phyloP scores from a whole-genome alignment of 345 rosid genomes.

The Physaria fendleri region DNA sequence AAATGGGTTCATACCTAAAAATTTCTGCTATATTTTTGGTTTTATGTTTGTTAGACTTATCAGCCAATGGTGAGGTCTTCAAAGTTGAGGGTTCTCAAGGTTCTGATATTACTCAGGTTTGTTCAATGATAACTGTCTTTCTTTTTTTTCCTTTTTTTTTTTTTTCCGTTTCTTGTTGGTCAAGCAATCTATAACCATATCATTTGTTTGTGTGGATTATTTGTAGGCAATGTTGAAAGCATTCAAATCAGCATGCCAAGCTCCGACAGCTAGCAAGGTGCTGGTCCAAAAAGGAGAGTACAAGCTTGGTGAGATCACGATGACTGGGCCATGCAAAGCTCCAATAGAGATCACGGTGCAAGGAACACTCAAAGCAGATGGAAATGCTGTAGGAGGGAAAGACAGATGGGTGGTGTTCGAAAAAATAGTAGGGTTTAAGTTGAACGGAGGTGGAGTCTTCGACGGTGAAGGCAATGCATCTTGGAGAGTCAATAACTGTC shows the following conservation, averaged over 20 bases:
- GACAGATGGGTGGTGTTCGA: constrained; percentile 26
- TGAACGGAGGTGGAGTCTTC: constrained; percentile 28
- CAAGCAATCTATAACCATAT: background rate
- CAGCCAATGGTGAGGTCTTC: constrained; percentile 28
- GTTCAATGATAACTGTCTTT: too few species aligned
- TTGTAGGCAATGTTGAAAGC: constrained; percentile 18
- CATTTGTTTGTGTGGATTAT: background rate
- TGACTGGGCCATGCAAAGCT: constrained; percentile 30
- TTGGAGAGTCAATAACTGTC: constrained; percentile 30
- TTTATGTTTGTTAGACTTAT: constrained; percentile 15
- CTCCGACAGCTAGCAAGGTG: constrained; percentile 9
- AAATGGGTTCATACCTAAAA: constrained; percentile 15
- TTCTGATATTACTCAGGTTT: constrained; percentile 27
- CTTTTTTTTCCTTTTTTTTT: too few species aligned
- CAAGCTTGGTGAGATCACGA: constrained; percentile 12
- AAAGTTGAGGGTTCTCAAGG: background rate
- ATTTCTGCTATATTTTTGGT: background rate
- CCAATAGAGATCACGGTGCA: constrained; percentile 13
- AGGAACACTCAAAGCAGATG: constrained; percentile 22
- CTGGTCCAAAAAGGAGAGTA: constrained; percentile 27
- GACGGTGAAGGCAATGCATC: constrained; percentile 33
- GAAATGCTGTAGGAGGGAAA: background rate
- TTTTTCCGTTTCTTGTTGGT: background rate
- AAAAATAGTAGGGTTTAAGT: constrained; percentile 8
- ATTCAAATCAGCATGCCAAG: constrained; percentile 21